Base-by-base conservation (phyloP, 495 filamentous ascomycete species). In the Xeromyces bisporus region DNA sequence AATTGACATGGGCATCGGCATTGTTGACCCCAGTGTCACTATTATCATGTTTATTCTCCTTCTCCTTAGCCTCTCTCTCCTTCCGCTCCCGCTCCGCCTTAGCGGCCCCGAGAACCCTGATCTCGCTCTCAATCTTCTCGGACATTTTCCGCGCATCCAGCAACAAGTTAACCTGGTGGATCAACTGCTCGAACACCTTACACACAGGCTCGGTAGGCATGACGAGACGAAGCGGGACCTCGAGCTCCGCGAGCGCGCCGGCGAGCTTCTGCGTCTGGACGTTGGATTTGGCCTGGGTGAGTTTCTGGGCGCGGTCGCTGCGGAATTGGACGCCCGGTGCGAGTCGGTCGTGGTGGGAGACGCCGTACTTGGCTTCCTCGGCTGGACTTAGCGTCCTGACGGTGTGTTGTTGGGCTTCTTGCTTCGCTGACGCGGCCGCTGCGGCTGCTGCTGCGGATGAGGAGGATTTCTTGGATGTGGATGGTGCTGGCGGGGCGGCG, bases 201-300 rank as follows among this genome's bases (percentile, higher is more conserved):
- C 77, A 75, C 1, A 92, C 82, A 1, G 66, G 68, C 11, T 71
- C 69, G 0, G 91, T 96, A 0, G 87, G 85, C 75, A 97, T 91
- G 20, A 73, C 60, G 13, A 96, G 62, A 5, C 83, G 59, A 1
- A 73, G 60, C 0, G 82, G 76, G 28, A 96, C 72, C 28, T 80
- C 79, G 8, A 93, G 64, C 46, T 96, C 79, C 12, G 68, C 62
- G 11, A 96, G 67, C 3, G 74, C 77, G 12, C 74, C 70, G 21
- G 66, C 76, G 34, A 94, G 81, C 43, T 85, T 82, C 40, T 71
- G 60, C 20, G 82, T 80, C 48, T 91, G 82, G 9, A 80, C 71
- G 27, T 77, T 74, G 13, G 70, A 77, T 53, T 94, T 94, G 30
- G 79, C 80, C 37, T 77, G 73, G 29, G 80, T 75, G 18, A 84